A percentile compares a stretch with the other conserved stretches of the same genome.
Conservation (phyloP, 768 basidiomycete species). For the Mycena galericulata region DNA sequence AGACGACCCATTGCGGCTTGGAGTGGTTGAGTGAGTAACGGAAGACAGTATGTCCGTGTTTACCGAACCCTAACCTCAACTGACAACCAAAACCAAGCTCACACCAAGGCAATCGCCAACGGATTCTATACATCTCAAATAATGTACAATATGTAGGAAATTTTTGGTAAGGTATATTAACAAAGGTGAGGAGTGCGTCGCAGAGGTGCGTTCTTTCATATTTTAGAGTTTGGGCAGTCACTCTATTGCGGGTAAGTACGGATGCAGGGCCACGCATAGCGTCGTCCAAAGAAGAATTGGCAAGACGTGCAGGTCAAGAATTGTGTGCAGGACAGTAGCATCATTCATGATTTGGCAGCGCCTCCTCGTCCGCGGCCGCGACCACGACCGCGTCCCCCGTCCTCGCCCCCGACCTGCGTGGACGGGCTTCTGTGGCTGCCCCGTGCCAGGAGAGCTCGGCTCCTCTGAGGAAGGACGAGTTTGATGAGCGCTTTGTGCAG, state of each 20-base stretch:
- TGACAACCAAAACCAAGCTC: no score
- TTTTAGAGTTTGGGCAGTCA: neutral
- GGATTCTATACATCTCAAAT: slow-evolving; percentile 2
- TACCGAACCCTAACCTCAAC: neutral
- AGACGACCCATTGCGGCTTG: slow-evolving; percentile 93
- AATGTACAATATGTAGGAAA: slow-evolving; percentile 28
- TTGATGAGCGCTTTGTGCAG: slow-evolving; percentile 27
- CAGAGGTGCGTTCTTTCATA: neutral
- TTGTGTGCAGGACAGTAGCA: neutral
- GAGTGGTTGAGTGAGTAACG: slow-evolving; percentile 8
- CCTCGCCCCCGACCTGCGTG: slow-evolving; percentile 50
- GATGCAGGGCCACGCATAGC: neutral
- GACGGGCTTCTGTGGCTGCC: slow-evolving; percentile 28
- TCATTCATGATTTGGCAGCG: slow-evolving; percentile 32
- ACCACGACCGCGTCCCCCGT: slow-evolving; percentile 52
- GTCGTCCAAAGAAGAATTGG: slow-evolving; percentile 3
- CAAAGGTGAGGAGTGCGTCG: neutral
- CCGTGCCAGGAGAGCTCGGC: slow-evolving; percentile 15
- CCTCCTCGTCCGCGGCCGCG: slow-evolving; percentile 49
- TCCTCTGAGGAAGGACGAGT: slow-evolving; percentile 14
- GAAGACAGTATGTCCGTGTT: slow-evolving; percentile 7
- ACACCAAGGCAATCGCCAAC: slow-evolving; percentile 15
- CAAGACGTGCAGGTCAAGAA: slow-evolving; percentile 22
- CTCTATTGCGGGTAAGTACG: neutral
- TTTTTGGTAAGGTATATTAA: slow-evolving; percentile 29